These are phyloP conservation scores for Pythium biforme DNA, from an alignment of 352 stramenopile genomes.

Conservation along the genomic window DNA sequence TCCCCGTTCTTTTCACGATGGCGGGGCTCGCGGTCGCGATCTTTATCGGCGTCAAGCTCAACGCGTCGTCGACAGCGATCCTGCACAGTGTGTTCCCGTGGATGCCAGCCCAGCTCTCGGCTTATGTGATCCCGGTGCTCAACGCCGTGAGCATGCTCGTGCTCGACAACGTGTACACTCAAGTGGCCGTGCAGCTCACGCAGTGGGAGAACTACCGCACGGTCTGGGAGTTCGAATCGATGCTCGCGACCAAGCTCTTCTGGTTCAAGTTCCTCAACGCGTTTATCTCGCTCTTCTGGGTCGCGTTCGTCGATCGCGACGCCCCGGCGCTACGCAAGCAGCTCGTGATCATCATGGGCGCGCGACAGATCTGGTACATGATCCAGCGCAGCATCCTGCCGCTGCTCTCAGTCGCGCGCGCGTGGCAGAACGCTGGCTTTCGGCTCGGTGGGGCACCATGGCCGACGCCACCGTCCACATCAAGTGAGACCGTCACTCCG, in stretches of 20 bases:
- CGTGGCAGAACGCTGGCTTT: not conserved
- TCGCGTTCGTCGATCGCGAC: slow-evolving; percentile 67
- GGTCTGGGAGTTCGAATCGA: slow-evolving; percentile 75
- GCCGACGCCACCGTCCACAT: not conserved
- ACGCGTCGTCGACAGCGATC: slow-evolving; percentile 29
- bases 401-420: slow-evolving; percentile 44
- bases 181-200: slow-evolving; percentile 51
- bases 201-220: slow-evolving; percentile 82
- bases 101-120: slow-evolving; percentile 35
- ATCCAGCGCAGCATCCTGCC: slow-evolving; percentile 51
- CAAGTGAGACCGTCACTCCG: not conserved
- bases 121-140: slow-evolving; percentile 58
- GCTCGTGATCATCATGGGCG: slow-evolving; percentile 67
- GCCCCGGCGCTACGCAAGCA: slow-evolving; percentile 51
- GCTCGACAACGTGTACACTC: slow-evolving; percentile 71
- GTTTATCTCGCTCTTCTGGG: slow-evolving; percentile 80
- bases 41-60: slow-evolving; percentile 59
- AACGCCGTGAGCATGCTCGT: slow-evolving; percentile 73
- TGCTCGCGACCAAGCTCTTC: slow-evolving; percentile 75
- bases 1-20: slow-evolving; percentile 59
- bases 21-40: slow-evolving; percentile 44
- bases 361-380: slow-evolving; percentile 70
- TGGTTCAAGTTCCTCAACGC: slow-evolving; percentile 85
- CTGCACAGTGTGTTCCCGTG: slow-evolving; percentile 34
- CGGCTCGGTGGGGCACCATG: not conserved